A percentile compares a stretch with the other conserved stretches of the same genome.
Conservation (phyloP, 2,329 filamentous ascomycete species). For the Blastomyces silverae region DNA sequence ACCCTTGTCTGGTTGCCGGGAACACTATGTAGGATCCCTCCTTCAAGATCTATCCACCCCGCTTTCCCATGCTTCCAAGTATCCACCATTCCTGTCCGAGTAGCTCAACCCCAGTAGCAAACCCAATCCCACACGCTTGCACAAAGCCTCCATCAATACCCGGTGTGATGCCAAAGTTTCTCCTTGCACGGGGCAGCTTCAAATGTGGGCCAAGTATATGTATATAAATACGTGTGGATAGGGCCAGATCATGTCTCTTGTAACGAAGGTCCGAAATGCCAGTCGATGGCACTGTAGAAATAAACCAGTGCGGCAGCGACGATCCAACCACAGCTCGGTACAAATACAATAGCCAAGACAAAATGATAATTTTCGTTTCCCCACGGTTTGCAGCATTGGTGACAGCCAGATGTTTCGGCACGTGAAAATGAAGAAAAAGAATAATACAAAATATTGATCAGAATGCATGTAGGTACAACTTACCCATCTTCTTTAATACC, state of each 20-base stretch:
- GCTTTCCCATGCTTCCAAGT: constrained; percentile 3
- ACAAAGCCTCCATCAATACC: neutral
- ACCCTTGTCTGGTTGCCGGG: constrained; percentile 3
- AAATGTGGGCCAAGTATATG: neutral
- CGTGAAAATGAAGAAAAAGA: neutral
- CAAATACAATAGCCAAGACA: neutral
- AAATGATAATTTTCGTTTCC: neutral
- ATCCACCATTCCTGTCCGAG: constrained; percentile 4
- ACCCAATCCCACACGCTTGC: constrained; percentile 1
- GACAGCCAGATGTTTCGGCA: neutral
- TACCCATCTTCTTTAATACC: constrained; percentile 85
- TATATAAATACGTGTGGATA: neutral
- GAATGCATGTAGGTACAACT: constrained; percentile 43
- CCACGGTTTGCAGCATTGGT: neutral
- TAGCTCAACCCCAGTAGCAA: neutral
- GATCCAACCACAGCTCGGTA: neutral
- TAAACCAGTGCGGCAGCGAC: neutral
- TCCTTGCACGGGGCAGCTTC: neutral
- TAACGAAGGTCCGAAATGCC: neutral
- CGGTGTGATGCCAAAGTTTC: neutral
- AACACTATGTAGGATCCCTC: constrained; percentile 8
- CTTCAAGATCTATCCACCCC: constrained; percentile 7
- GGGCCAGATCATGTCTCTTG: constrained; percentile 2
- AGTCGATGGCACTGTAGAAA: constrained; percentile 3
- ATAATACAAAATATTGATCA: constrained; percentile 12